Evolutionary conservation across 805 yeast species (phyloP), one percentile per base, ranked within the genome.

Genomic region (Lipomyces lipofer): DNA sequence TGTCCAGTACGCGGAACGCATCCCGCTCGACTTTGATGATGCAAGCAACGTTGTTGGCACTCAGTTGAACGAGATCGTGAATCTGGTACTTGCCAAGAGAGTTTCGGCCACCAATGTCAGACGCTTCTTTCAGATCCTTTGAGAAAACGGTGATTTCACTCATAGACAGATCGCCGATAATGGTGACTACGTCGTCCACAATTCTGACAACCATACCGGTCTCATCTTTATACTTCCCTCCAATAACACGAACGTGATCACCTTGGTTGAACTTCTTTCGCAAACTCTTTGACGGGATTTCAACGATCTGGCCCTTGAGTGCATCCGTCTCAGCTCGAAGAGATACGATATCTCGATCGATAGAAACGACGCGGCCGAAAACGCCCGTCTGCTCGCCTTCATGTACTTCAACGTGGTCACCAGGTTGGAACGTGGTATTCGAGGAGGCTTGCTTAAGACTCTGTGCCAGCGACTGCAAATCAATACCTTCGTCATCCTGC

Each of bases 331-430:
- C 64, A 4, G 66, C 57, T n/a, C 51, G 43, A 4, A 82, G 73
- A 8, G 81, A 71, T 22, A 80, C 81, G 52, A 80, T 77, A 62
- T 86, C 94, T 15, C 84, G 80, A 2, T 82, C 77, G 1, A 90
- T 81, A 24, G 86, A 78, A 7, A 81, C 72, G 48, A 92, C 95
- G 48, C 79, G 78, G 72, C 97, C 99, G 49, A 80, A 78, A 56
- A 95, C 81, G 56, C 92, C 95, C 43, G 91, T 83, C 72, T 91
- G 97, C 73, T 94, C 99, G 68, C 99, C 99, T 60, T 83, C 82
- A 49, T 87, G 78, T 46, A 94, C 87, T 71, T 91, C 96, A 45
- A 94, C 97, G 63, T 87, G 81, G 70, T 94, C 99, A 63, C 96
- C 97, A 4, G 95, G 88, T 70, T 89, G 96, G 75, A 91, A 92